Evolutionary conservation across 1,284 basidiomycete genomes (phyloP), one percentile per base, ranked within the genome.

Genomic region (Athelia psychrophila): DNA sequence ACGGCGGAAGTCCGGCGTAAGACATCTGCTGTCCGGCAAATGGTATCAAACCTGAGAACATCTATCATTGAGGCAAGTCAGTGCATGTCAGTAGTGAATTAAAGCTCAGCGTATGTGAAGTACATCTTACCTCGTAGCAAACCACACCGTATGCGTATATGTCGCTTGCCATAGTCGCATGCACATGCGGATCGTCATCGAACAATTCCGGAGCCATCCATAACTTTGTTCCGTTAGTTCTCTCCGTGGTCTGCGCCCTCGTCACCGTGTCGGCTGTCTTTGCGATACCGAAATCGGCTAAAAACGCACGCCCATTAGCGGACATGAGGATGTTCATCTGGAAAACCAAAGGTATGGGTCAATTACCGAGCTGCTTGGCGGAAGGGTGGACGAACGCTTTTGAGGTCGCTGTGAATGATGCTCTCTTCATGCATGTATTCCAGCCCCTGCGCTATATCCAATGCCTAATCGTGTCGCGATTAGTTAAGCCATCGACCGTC

Each of bases 251-350:
- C 38, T n/a, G 20, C 38, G 6, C n/a, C 6, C 13, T 30, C 38
- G 38, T 42, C 6, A 8, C 20, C 38, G 38, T 42, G n/a, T 42
- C 38, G 9, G 20, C 20, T 9, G 38, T 6, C 16, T 18, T 42
- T n/a, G 38, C 38, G 38, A 42, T n/a, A 16, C 38, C 38, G 20
- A 42, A 42, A 42, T 42, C 38, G n/a, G 38, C 38, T 16, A 42
- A 16, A n/a, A n/a, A 42, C n/a, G 38, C 38, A 9, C 38, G 38
- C n/a, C n/a, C 16, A 9, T n/a, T 18, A 16, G 38, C 9, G 8
- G 38, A 42, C n/a, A 42, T n/a, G 6, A 42, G 38, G 20, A 42
- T 42, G 38, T 42, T 42, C n/a, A 42, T n/a, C 38, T 42, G n/a
- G 16, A 42, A 5, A 42, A n/a, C 16, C 8, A 12, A 35, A 10